Base-by-base conservation (phyloP, 148 eudicot genomes). In the Gaultheria prostrata region DNA sequence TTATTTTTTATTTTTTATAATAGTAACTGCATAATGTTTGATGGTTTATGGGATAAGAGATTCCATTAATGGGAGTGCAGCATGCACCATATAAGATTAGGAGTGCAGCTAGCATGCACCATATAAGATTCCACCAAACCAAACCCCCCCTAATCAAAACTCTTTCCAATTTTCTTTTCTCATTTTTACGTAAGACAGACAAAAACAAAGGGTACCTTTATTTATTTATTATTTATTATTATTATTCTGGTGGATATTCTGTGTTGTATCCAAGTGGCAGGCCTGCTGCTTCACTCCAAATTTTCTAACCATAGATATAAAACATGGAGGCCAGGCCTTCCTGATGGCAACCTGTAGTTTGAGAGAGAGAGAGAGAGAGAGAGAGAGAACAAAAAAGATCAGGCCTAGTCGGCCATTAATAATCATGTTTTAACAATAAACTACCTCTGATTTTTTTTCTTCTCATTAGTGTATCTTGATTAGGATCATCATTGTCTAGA, bases 51-150 rank as follows among this genome's bases (percentile, higher is more conserved):
- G 84, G 18, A 53, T 26, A 8, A 15, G 53, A 24, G 81, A 76
- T 83, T 77, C 85, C 48, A 61, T 49, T 67, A 14, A 30, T 67
- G 72, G 53, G 72, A 67, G 72, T 11, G 70, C 50, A 48, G 50
- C 49, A 82, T 14, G 46, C 59, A 35, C 39, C 39, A 35, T 35
- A 35, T 2, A n/a, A n/a, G n/a, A 35, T 35, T 35, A 35, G 39
- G 39, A 35, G 39, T 3, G 39, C 39, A 35, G 81, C 84, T n/a
- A 65, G 81, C 84, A 59, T 77, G 85, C 85, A 30, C 32, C 28
- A 50, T 49, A 78, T 63, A 78, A 78, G 85, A 83, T 78, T 83
- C 82, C 54, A 56, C 71, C 39, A 67, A 53, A 32, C 61, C 76
- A 71, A 71, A 17, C 20, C 54, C 46, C 14, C 76, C 53, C 48